Percentiles rank a stretch among this genome's conserved stretches.
phyloP scores from a whole-genome alignment of 148 eudicot species.

The Camellia japonica region DNA sequence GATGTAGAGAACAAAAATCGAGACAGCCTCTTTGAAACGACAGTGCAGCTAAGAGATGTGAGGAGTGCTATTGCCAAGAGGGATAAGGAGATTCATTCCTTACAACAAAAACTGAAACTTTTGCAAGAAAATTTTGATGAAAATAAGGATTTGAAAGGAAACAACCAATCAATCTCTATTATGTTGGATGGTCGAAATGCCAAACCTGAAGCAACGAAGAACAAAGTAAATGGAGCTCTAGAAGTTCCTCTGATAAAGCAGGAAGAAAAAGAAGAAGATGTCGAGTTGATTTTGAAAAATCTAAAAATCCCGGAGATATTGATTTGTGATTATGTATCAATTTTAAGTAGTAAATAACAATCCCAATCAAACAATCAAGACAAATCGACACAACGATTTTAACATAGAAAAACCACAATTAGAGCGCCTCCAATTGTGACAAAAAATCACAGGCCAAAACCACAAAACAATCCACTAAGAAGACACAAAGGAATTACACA shows the following conservation, averaged over 20 bases:
- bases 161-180: not conserved
- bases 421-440: too few species aligned
- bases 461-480: too few species aligned
- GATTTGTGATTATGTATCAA: too few species aligned
- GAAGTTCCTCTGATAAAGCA: slow-evolving; percentile 21
- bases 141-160: slow-evolving; percentile 9
- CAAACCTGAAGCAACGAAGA: slow-evolving; percentile 3
- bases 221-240: not conserved
- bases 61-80: slow-evolving; percentile 44
- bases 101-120: slow-evolving; percentile 43
- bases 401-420: too few species aligned
- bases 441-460: too few species aligned
- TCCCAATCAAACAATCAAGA: too few species aligned
- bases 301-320: too few species aligned
- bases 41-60: slow-evolving; percentile 49
- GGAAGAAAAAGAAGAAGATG: slow-evolving; percentile 30
- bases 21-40: slow-evolving; percentile 36
- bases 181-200: not conserved
- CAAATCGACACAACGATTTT: too few species aligned
- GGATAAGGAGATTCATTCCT: slow-evolving; percentile 56
- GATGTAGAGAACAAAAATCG: slow-evolving; percentile 60
- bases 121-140: slow-evolving; percentile 16
- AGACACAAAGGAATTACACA: too few species aligned
- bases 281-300: slow-evolving; percentile 22
- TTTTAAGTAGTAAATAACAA: too few species aligned